Percentiles rank a stretch among this genome's conserved stretches.
Conservation (phyloP, 2,329 filamentous ascomycete genomes). For the Aspergillus tanneri region DNA sequence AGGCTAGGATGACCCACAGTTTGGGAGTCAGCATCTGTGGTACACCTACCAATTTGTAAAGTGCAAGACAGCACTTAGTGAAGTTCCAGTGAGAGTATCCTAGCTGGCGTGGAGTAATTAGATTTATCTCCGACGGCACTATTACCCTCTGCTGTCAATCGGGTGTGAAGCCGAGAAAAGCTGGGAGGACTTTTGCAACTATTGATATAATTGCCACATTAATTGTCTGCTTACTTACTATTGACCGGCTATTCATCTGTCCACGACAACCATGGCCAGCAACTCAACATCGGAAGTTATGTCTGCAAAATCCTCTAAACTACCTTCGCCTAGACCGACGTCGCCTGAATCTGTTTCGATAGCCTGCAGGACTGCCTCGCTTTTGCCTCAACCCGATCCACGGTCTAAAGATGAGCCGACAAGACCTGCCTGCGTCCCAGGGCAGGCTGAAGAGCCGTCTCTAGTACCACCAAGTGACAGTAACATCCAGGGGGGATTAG, state of each 20-base stretch:
- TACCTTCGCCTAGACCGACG: constrained; percentile 2
- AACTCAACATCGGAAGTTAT: constrained; percentile 1
- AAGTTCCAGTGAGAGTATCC: too few relatives aligned
- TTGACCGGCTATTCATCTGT: background rate
- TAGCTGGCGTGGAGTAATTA: too few relatives aligned
- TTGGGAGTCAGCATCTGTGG: too few relatives aligned
- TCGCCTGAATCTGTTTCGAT: background rate
- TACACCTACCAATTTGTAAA: too few relatives aligned
- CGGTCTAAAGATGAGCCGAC: constrained; percentile 2
- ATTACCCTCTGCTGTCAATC: too few relatives aligned
- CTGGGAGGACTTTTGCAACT: too few relatives aligned
- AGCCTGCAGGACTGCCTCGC: too few relatives aligned
- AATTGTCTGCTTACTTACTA: background rate
- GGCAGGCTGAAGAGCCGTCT: constrained; percentile 6
- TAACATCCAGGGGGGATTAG: constrained; percentile 46
- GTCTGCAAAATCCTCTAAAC: background rate
- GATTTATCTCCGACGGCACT: too few relatives aligned
- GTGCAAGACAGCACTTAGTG: too few relatives aligned
- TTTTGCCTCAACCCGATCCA: too few relatives aligned
- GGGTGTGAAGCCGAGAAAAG: too few relatives aligned
- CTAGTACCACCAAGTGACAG: constrained; percentile 19
- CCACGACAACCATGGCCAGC: background rate
- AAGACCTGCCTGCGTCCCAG: constrained; percentile 6
- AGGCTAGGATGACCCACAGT: too few relatives aligned
- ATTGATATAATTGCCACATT: background rate